Evolutionary conservation across 23 red algal species (phyloP), one percentile per base, ranked within the genome.

Genomic region (Gracilaria domingensis): DNA sequence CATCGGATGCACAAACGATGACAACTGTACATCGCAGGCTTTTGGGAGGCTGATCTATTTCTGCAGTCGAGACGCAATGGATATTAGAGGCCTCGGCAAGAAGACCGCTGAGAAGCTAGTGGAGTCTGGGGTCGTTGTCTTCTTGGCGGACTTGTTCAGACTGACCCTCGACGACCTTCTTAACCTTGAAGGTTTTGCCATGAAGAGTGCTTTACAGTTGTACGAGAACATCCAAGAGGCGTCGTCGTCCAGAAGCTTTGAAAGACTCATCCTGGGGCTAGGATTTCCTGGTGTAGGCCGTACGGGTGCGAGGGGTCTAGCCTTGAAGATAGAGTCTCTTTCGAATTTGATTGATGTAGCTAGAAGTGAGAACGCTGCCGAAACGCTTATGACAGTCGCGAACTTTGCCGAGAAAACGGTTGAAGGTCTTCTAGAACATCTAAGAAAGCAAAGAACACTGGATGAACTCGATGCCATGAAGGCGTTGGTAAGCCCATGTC

Each of bases 81-180:
- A 96, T 32, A 93, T 96, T 34, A 59, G 67, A 28, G 88, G 88
- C 21, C 82, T 96, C 7, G 95, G 95, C 12, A 73, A 50, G 64
- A 77, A 75, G 65, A 96, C 95, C 35, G 66, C 40, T 13, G 55
- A 77, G 20, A 85, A 93, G 28, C 95, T 96, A 17, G 32, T 93
- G 8, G 82, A 82, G n/a, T 61, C 80, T 35, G 79, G 85, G 12
- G 47, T 93, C 28, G 70, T 93, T 3, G 58, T 80, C 23, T n/a
- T 42, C 23, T 49, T 86, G 28, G 73, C 54, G 7, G 95, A 96
- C 60, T 49, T 96, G 44, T 93, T 89, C 77, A 45, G 66, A 36
- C 73, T 93, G 33, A 81, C 95, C 8, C 60, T 75, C 20, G 90
- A 76, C 20, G 83, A 82, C 32, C 58, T 96, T 55, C 70, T 44